phyloP scores from a whole-genome alignment of 2,329 filamentous ascomycete genomes.

The Tolypocladium inflatum region DNA sequence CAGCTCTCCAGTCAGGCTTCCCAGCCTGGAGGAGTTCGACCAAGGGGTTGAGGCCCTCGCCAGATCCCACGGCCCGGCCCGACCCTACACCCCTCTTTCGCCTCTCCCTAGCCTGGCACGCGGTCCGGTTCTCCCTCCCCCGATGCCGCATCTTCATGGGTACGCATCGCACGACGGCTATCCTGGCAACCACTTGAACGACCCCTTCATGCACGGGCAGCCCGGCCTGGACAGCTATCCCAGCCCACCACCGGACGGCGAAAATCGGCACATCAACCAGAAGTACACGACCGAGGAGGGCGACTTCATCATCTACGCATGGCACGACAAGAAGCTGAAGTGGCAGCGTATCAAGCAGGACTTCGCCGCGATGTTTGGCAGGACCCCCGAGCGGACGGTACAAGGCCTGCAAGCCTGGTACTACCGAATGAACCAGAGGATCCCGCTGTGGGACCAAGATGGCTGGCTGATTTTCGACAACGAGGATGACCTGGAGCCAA shows the following conservation, averaged over 20 bases:
- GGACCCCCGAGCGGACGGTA: slow-evolving; percentile 25
- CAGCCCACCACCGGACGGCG: slow-evolving; percentile 24
- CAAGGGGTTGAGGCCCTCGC: slow-evolving; percentile 26
- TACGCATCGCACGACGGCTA: slow-evolving; percentile 13
- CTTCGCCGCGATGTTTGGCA: slow-evolving; percentile 27
- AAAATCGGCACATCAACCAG: slow-evolving; percentile 31
- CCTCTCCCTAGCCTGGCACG: slow-evolving; percentile 15
- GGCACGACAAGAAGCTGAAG: slow-evolving; percentile 32
- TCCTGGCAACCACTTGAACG: slow-evolving; percentile 11
- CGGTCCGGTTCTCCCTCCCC: slow-evolving; percentile 13
- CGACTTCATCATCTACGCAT: slow-evolving; percentile 34
- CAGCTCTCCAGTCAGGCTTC: slow-evolving; percentile 16
- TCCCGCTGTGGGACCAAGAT: slow-evolving; percentile 29
- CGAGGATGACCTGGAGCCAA: slow-evolving; percentile 27
- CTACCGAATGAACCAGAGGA: slow-evolving; percentile 32
- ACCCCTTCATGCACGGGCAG: slow-evolving; percentile 12
- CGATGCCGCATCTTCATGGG: slow-evolving; percentile 11
- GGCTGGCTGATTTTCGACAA: slow-evolving; percentile 30
- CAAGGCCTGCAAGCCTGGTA: slow-evolving; percentile 34
- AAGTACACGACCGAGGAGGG: slow-evolving; percentile 34
- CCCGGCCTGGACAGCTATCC: slow-evolving; percentile 19
- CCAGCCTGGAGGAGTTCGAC: slow-evolving; percentile 27
- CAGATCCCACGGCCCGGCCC: slow-evolving; percentile 17
- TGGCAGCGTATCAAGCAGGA: slow-evolving; percentile 30
- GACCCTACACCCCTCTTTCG: slow-evolving; percentile 17